Evolutionary conservation across 805 yeast genomes (phyloP), one percentile per base, ranked within the genome.

Genomic region (Metschnikowia orientalis): DNA sequence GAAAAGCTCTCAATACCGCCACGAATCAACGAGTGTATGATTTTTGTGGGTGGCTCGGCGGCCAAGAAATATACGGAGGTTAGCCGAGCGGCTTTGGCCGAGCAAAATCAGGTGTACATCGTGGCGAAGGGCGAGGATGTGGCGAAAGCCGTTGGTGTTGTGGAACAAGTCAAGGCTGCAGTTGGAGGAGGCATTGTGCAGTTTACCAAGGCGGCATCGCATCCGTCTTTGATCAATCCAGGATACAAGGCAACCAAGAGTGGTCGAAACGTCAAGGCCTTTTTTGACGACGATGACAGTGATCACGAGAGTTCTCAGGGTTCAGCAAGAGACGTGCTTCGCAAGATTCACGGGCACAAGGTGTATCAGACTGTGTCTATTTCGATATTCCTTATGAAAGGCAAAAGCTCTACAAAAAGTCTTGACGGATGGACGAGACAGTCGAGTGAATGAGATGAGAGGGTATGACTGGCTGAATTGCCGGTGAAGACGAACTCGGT

Each of bases 301-400:
- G 23, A 19, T 13, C 10, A 20, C 8, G 18, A 15, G 10, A 24
- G 35, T 4, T 26, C 37, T 7, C 29, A 28, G 13, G 34, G 27
- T 5, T 14, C 28, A 9, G 22, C 33, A 8, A 28, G 17, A 3
- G 42, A 35, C 5, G 44, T 25, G 8, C 24, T 28, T 25, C 33
- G 42, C 6, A 44, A 35, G 18, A 40, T 54, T n/a, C 34, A 34
- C 16, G 57, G 56, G n/a, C 43, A 38, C 11, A 51, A 51, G 32
- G 47, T 38, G 23, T 53, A 43, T 28, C 37, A 39, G 17, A 35
- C 51, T 6, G 51, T 56, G 8, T 34, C 51, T 5, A 36, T 53
- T 38, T 41, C 44, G 12, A 34, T 51, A 6, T 28, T 49, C 11
- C 35, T 53, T 17, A 36, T 34, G 17, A 18, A 19, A 6, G 44